A percentile compares a stretch with the other conserved stretches of the same genome.
Evolutionary conservation across 345 rosid genomes (phyloP).

Genomic region (Melastoma malabathricum): DNA sequence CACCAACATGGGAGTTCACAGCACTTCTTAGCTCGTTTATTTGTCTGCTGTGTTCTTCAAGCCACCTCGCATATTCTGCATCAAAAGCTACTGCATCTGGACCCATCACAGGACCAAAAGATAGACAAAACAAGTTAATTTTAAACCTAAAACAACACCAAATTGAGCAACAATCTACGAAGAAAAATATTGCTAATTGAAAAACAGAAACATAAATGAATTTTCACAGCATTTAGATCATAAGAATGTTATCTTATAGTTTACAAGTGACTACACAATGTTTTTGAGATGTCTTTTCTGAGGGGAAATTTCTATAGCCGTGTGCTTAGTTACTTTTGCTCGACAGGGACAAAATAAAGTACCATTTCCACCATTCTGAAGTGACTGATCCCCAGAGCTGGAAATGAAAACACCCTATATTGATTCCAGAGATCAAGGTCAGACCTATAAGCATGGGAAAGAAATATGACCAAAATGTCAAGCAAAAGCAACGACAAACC

Average conservation of each 20-base stretch:
- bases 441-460: background rate
- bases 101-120: constrained; percentile 3
- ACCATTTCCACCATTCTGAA: constrained; percentile 91
- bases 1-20: constrained; percentile 91
- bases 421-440: background rate
- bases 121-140: background rate
- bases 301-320: too few species aligned
- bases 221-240: too few species aligned
- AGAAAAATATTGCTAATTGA: too few species aligned
- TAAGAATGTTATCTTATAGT: too few species aligned
- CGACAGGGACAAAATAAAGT: constrained; percentile 3
- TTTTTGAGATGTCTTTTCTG: too few species aligned
- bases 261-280: too few species aligned
- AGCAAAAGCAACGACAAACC: constrained; percentile 25
- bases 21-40: constrained; percentile 84
- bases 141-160: too few species aligned
- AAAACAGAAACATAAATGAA: too few species aligned
- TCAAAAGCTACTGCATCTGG: constrained; percentile 95
- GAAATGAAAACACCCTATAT: constrained; percentile 83
- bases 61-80: constrained; percentile 82
- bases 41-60: constrained; percentile 74
- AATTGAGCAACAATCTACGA: too few species aligned
- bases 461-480: background rate
- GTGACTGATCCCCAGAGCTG: constrained; percentile 80
- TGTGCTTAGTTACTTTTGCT: too few species aligned